Percentiles rank a stretch among this genome's conserved stretches.
phyloP scores from a whole-genome alignment of 176 grass and related monocot genomes.

The Juncus effusus region DNA sequence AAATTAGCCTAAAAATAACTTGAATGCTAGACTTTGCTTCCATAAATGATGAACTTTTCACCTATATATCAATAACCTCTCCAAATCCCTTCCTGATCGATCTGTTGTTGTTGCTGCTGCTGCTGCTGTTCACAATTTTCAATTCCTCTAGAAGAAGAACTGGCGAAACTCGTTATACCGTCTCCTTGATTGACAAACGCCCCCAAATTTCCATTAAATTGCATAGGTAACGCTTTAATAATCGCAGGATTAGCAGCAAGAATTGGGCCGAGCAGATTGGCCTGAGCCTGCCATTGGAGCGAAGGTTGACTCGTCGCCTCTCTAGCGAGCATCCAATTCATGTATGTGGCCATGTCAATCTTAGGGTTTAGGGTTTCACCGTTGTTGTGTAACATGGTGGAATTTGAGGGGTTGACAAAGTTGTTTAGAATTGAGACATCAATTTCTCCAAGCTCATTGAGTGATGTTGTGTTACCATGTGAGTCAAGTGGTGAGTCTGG shows the following conservation, averaged over 20 bases:
- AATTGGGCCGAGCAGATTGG: constrained; percentile 33
- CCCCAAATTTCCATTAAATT: constrained; percentile 32
- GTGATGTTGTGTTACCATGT: constrained; percentile 44
- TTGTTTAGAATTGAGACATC: constrained; percentile 56
- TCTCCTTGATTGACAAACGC: constrained; percentile 22
- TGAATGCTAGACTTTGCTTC: neutral
- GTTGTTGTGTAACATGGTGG: constrained; percentile 19
- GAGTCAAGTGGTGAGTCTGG: constrained; percentile 37
- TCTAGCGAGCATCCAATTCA: constrained; percentile 60
- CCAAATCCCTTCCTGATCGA: constrained; percentile 51
- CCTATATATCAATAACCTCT: constrained; percentile 42
- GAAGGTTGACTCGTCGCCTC: constrained; percentile 34
- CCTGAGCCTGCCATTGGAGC: constrained; percentile 41
- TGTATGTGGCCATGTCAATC: constrained; percentile 58
- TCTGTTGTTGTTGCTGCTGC: constrained; percentile 22
- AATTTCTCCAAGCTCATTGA: constrained; percentile 61
- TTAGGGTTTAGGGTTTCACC: constrained; percentile 29
- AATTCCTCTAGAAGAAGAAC: constrained; percentile 37
- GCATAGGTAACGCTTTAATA: constrained; percentile 36
- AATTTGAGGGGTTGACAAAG: constrained; percentile 24
- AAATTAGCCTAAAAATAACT: constrained; percentile 16
- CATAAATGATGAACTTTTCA: neutral
- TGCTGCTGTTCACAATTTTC: constrained; percentile 39
- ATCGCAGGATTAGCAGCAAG: constrained; percentile 39
- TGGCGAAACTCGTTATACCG: constrained; percentile 34